Conservation (phyloP, 1,139 yeast species). For the Kodamaea ohmeri region DNA sequence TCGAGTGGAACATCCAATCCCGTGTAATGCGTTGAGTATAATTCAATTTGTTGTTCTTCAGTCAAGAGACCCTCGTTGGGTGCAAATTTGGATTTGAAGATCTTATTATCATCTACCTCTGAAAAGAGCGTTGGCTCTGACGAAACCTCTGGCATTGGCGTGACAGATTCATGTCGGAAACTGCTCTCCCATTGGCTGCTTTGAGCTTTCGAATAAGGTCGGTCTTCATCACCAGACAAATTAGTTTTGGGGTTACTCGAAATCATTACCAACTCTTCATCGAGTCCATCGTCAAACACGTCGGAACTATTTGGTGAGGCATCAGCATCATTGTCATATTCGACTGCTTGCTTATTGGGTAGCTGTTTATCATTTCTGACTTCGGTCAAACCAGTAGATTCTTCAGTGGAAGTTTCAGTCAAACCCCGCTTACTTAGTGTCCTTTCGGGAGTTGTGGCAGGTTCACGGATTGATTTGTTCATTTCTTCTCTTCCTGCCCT, state of each 20-base stretch:
- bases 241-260: conserved; percentile 10
- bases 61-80: conserved; percentile 29
- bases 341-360: no score
- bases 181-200: neutral
- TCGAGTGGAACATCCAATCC: conserved; percentile 20
- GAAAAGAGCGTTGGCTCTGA: neutral
- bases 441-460: no score
- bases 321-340: no score
- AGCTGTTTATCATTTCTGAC: no score
- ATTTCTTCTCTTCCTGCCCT: no score
- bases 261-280: conserved; percentile 17
- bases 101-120: neutral
- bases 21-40: conserved; percentile 35
- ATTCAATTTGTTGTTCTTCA: conserved; percentile 28
- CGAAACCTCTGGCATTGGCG: neutral
- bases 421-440: no score
- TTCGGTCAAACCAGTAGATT: no score
- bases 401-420: no score
- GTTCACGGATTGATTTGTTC: no score
- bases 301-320: neutral
- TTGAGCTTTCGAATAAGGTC: no score
- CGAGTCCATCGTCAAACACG: conserved; percentile 7
- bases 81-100: conserved; percentile 16
- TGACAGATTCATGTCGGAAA: neutral
- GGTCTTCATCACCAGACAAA: no score